Base-by-base conservation (phyloP, 2,329 filamentous ascomycete genomes). In the Graphiopsis chlorocephala region DNA sequence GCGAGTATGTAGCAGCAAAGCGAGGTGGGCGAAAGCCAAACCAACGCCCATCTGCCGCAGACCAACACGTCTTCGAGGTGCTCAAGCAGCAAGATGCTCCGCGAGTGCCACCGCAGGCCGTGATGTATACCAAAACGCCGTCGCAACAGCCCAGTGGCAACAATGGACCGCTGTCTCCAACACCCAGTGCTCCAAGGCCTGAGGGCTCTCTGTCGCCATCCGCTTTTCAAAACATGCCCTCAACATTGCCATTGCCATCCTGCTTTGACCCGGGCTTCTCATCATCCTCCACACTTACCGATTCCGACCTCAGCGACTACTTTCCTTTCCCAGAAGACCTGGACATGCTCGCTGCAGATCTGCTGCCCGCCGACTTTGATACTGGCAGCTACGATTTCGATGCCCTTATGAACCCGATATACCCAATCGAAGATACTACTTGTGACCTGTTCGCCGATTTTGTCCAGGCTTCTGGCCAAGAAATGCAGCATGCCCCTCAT, bases 1-100 rank as follows among this genome's bases (percentile, higher is more conserved):
- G 77, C 65, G 67, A 75, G 45, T 79, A 78, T 66, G 66, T 75
- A 57, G 68, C 68, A 28, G 73, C 73, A 3, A 75, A 71, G 67
- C 69, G 74, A 31, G 68, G 69, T 15, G 73, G 74, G 2, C 68
- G 74, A 14, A 70, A 68, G 45, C 71, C 57, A 6, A 31, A 52
- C 23, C 26, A 29, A 29, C 17, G 25, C 33, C 33, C 33, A 35
- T 10, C 5, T 15, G 33, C 48, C 17, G 25, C 26, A 11, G 48
- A 52, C 14, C 25, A 26, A 29, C 23, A 29, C 14, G 48, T 17
- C 23, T 52, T 28, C 7, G 48, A 29, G 15, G 48, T 28, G 7
- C 14, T 29, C 15, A 23, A 52, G 26, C 1, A 11, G 26, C 23
- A 31, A n/a, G 48, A 17, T 4, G 26, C 48, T 23, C 17, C 48